Evolutionary conservation across 345 rosid genomes (phyloP), one percentile per base, ranked within the genome.

Genomic region (Pistacia atlantica): DNA sequence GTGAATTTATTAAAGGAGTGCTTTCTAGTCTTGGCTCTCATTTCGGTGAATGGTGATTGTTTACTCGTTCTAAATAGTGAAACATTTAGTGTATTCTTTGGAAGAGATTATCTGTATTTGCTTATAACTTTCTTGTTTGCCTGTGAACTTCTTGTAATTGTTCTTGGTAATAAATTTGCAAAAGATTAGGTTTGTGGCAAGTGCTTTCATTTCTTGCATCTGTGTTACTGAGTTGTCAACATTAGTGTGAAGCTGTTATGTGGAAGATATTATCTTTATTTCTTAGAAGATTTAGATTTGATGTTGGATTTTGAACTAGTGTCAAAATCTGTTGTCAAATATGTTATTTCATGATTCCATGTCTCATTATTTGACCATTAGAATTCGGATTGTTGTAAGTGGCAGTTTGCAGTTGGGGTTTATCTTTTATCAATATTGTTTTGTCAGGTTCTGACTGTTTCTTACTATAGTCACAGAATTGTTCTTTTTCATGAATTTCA

Each of bases 221-320:
- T 42, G 46, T 42, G 1, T 42, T 42, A 7, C 46, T 42, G 46
- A 42, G 9, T 42, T 42, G 46, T 42, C 1, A 6, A 42, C 46
- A 8, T 42, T 8, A 42, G 8, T 42, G 46, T 42, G 9, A 42
- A 6, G 9, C 9, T 7, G 46, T 42, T 42, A 42, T 5, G 1
- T 42, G 46, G 46, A 6, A 42, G 9, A 42, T 42, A 0, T 42
- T 42, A 42, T 42, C 8, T 5, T 42, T 8, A 42, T 42, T 42
- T 1, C 46, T 6, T 5, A 7, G 46, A 42, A 51, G 55, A 59
- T 59, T 22, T 7, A 20, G 90, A 89, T n/a, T n/a, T 25, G 38
- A 31, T 33, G n/a, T 62, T 61, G 14, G 42, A 62, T 33, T 28
- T 25, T 13, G 42, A 62, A 33, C 38, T 62, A 35, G 65, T 25